phyloP scores from a whole-genome alignment of 2,329 filamentous ascomycete genomes.

The Aquanectria penicillioides region DNA sequence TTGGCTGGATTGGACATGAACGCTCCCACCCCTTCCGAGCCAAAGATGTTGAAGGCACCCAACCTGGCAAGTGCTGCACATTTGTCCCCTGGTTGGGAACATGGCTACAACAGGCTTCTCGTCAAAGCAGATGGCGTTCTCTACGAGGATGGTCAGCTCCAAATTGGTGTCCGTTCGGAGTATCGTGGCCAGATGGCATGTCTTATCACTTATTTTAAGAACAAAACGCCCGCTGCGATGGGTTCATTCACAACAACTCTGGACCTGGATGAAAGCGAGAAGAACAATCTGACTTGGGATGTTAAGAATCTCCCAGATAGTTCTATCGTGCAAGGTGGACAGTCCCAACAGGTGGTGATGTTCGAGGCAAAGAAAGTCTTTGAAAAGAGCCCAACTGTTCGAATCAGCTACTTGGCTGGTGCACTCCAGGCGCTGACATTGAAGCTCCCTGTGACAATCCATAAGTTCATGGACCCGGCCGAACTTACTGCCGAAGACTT shows the following conservation, averaged over 20 bases:
- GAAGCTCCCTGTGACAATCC: slow-evolving; percentile 86
- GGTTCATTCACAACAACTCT: slow-evolving; percentile 94
- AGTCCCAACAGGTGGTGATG: slow-evolving; percentile 94
- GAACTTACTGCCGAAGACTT: slow-evolving; percentile 91
- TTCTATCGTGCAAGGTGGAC: slow-evolving; percentile 75
- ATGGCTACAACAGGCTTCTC: slow-evolving; percentile 85
- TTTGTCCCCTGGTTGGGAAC: slow-evolving; percentile 93
- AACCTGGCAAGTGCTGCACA: slow-evolving; percentile 94
- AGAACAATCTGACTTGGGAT: slow-evolving; percentile 79
- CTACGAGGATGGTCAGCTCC: slow-evolving; percentile 94
- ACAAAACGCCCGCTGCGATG: slow-evolving; percentile 87
- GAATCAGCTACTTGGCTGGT: slow-evolving; percentile 93
- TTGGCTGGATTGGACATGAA: slow-evolving; percentile 86
- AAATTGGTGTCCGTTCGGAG: slow-evolving; percentile 91
- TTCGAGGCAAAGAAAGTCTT: slow-evolving; percentile 89
- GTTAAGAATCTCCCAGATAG: slow-evolving; percentile 90
- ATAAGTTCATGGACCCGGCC: slow-evolving; percentile 97
- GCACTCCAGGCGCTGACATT: slow-evolving; percentile 92
- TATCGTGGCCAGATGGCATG: slow-evolving; percentile 96
- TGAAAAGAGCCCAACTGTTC: slow-evolving; percentile 85
- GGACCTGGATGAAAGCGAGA: slow-evolving; percentile 78
- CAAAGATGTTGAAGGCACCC: slow-evolving; percentile 71
- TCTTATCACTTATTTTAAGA: slow-evolving; percentile 94
- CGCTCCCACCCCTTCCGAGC: slow-evolving; percentile 64
- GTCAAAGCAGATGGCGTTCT: slow-evolving; percentile 85